phyloP scores from a whole-genome alignment of 2,329 filamentous ascomycete genomes.

The Colletotrichum cuscutae region DNA sequence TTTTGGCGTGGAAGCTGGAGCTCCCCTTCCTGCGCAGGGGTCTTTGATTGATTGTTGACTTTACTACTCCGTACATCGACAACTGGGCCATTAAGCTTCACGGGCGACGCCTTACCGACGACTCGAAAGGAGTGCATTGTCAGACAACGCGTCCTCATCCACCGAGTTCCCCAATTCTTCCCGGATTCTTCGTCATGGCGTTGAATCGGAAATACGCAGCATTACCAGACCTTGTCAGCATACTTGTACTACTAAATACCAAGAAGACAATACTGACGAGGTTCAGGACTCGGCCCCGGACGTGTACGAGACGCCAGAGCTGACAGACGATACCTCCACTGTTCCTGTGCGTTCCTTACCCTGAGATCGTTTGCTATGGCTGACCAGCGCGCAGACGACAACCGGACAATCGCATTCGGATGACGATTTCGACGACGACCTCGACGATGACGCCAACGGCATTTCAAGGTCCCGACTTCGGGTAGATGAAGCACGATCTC shows the following conservation, averaged over 20 bases:
- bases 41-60: neutral
- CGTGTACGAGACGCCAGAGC: constrained; percentile 94
- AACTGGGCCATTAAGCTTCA: neutral
- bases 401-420: constrained; percentile 68
- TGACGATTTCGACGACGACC: constrained; percentile 70
- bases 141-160: neutral
- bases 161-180: neutral
- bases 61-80: neutral
- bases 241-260: neutral
- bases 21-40: constrained; percentile 15
- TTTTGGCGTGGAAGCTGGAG: neutral
- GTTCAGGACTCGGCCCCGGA: constrained; percentile 89
- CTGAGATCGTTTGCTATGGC: neutral
- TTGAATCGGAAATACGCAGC: constrained; percentile 85
- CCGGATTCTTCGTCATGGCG: constrained; percentile 62
- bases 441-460: constrained; percentile 70
- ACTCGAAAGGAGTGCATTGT: neutral
- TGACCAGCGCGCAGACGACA: constrained; percentile 57
- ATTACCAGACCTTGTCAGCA: constrained; percentile 77
- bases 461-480: constrained; percentile 83
- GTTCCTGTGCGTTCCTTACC: constrained; percentile 71
- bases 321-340: constrained; percentile 91
- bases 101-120: neutral
- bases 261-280: constrained; percentile 31
- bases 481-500: constrained; percentile 80